These are phyloP conservation scores for Arabidopsis thaliana DNA, from an alignment of 345 rosid genomes.

Conservation along the genomic window TAIR10.1 NC_003075.7:18528001-18528500, in stretches of 20 bases:
- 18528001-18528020: constrained; percentile 52
- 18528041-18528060: constrained; percentile 55
- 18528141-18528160: constrained; percentile 50
- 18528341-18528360: constrained; percentile 49
- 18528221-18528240: constrained; percentile 64
- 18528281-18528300: constrained; percentile 68
- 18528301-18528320: constrained; percentile 59
- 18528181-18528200: constrained; percentile 63
- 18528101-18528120: constrained; percentile 46
- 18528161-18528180: constrained; percentile 67
- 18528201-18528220: constrained; percentile 51
- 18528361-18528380: constrained; percentile 67
- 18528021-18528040: constrained; percentile 51
- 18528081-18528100: constrained; percentile 61
- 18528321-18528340: constrained; percentile 55
- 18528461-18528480: constrained; percentile 46
- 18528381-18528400: constrained; percentile 71
- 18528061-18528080: constrained; percentile 69
- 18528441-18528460: constrained; percentile 58
- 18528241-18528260: constrained; percentile 63
- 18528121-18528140: constrained; percentile 60
- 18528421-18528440: constrained; percentile 69
- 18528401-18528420: constrained; percentile 52
- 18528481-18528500: constrained; percentile 57
- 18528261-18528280: constrained; percentile 70